Evolutionary conservation across 371 early-diverging fungal genomes (phyloP), one percentile per base, ranked within the genome.

Genomic region (Dinochytrium kinnereticum): DNA sequence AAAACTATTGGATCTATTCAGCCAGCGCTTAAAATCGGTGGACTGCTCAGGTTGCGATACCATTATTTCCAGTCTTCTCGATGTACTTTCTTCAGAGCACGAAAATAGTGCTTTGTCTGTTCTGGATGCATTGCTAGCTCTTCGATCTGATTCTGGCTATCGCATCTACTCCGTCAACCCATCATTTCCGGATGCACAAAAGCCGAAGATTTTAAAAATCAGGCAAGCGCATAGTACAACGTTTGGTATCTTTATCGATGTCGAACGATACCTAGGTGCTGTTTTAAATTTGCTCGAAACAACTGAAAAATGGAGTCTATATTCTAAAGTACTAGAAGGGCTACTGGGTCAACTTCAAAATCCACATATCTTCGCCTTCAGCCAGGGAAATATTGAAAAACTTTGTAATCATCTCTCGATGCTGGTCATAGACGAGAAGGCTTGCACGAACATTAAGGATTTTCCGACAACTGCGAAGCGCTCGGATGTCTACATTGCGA

Each of bases 291-390:
- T 92, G 51, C 73, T 95, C 7, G 80, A 87, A 19, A 81, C 87
- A 36, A 91, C 91, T n/a, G 80, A 82, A 21, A 86, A 89, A 36
- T 90, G 91, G 85, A 88, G 90, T 24, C 81, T 94, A 1, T 90
- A 88, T 71, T 78, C 79, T 1, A 85, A 87, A 44, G 87, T 94
- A 0, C 79, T 94, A 28, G 84, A 86, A 17, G 86, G 87, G 2
- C 79, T 94, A 24, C 86, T 88, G 21, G 72, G 78, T 13, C 95
- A 95, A 76, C 79, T 94, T 21, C 85, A 88, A 53, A 91, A 91
- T 78, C 90, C 91, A 70, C 89, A 91, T 68, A 72, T 94, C 33
- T 64, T 44, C 39, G 33, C 15, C 34, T 2, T 26, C 49, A 92
- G 93, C 69, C 86, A 89, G 69, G 87, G 86, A 31, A 34, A 80